Conservation (phyloP, 352 stramenopile genomes). For the Globisporangium apiculatum region DNA sequence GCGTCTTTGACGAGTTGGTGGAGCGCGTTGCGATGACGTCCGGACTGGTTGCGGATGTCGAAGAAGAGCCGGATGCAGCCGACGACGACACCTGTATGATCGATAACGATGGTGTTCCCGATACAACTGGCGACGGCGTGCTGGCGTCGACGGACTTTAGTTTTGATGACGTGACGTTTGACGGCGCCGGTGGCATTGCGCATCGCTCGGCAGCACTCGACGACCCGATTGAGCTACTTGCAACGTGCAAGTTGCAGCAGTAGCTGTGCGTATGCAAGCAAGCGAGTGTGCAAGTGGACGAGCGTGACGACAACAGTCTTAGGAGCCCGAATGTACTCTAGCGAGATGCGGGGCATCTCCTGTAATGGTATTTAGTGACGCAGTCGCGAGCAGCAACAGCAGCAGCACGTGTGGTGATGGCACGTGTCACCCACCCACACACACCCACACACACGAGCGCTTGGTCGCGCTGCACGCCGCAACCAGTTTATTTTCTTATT, state of each 20-base stretch:
- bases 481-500: neutral
- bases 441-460: neutral
- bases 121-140: conserved; percentile 1
- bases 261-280: conserved; percentile 2
- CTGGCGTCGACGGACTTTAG: conserved; percentile 16
- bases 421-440: neutral
- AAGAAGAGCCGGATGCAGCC: too few species aligned
- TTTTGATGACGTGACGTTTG: conserved; percentile 6
- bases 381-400: conserved; percentile 3
- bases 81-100: neutral
- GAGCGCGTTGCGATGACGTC: conserved; percentile 50
- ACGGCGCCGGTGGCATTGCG: too few species aligned
- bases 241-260: conserved; percentile 23
- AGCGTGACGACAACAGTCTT: neutral
- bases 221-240: conserved; percentile 24
- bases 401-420: neutral
- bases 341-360: conserved; percentile 14
- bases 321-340: conserved; percentile 20
- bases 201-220: conserved; percentile 12
- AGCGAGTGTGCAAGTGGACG: neutral
- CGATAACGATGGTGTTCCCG: neutral
- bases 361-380: conserved; percentile 20
- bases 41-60: conserved; percentile 12
- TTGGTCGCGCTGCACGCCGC: neutral
- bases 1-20: conserved; percentile 73